Evolutionary conservation across 352 stramenopile genomes (phyloP).

Genomic region (Phytophthora tubulina): DNA sequence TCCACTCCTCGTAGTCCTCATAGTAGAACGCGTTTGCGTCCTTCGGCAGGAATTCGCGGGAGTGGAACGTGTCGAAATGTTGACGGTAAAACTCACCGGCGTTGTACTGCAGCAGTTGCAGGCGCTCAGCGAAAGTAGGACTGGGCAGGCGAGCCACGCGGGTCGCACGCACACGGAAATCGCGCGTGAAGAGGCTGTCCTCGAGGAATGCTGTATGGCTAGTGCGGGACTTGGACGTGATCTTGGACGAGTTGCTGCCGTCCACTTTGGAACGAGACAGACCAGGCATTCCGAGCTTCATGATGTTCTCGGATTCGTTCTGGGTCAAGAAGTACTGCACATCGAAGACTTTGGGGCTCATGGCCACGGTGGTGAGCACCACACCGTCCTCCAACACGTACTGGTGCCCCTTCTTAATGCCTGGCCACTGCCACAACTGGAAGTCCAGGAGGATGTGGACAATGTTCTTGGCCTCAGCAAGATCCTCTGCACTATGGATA

Average conservation of each 20-base stretch:
- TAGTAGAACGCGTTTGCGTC: constrained; percentile 43
- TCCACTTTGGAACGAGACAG: constrained; percentile 77
- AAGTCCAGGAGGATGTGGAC: constrained; percentile 84
- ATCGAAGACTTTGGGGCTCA: constrained; percentile 80
- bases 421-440: constrained; percentile 84
- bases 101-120: constrained; percentile 81
- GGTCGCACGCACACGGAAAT: constrained; percentile 72
- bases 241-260: constrained; percentile 64
- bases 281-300: constrained; percentile 52
- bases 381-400: constrained; percentile 77
- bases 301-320: constrained; percentile 65
- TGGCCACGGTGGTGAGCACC: constrained; percentile 68
- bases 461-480: constrained; percentile 61
- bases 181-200: constrained; percentile 67
- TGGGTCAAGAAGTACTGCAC: constrained; percentile 74
- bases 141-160: constrained; percentile 71
- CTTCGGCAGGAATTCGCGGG: constrained; percentile 72
- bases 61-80: constrained; percentile 86
- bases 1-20: constrained; percentile 74
- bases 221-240: constrained; percentile 72
- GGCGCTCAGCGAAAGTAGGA: constrained; percentile 66
- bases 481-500: constrained; percentile 56
- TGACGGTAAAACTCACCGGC: constrained; percentile 84
- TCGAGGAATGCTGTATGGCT: constrained; percentile 83
- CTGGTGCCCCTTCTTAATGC: constrained; percentile 74